Percentiles rank a stretch among this genome's conserved stretches.
These are phyloP conservation scores for Botryotinia globosa DNA, from an alignment of 2,329 filamentous ascomycete species.

Conservation along the genomic window DNA sequence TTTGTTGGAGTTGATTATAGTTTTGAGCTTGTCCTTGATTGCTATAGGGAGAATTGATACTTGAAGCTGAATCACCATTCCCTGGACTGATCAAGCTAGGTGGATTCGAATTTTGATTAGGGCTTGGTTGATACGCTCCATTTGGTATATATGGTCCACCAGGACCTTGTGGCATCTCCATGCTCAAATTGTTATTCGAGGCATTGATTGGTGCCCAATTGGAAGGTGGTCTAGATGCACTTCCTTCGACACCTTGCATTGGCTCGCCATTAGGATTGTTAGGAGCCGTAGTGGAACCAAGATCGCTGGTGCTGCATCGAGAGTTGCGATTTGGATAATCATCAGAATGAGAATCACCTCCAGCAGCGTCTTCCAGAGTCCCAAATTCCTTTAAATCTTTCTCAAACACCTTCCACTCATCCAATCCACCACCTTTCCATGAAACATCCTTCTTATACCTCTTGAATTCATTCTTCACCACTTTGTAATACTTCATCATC, in stretches of 20 bases:
- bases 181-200: conserved; percentile 27
- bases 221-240: conserved; percentile 26
- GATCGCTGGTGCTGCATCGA: conserved; percentile 35
- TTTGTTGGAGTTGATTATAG: conserved; percentile 17
- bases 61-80: conserved; percentile 32
- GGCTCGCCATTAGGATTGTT: conserved; percentile 31
- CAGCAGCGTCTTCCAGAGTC: conserved; percentile 29
- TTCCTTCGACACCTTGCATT: conserved; percentile 36
- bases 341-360: conserved; percentile 31
- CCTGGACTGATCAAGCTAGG: conserved; percentile 32
- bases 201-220: conserved; percentile 36
- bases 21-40: conserved; percentile 18
- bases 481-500: conserved; percentile 53
- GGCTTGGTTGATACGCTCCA: conserved; percentile 28
- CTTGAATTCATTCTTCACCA: conserved; percentile 47
- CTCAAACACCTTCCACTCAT: conserved; percentile 53
- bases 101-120: conserved; percentile 29
- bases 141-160: conserved; percentile 26
- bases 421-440: conserved; percentile 49
- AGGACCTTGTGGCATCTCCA: conserved; percentile 32
- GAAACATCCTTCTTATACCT: conserved; percentile 30
- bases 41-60: conserved; percentile 33
- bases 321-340: conserved; percentile 29
- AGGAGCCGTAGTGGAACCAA: conserved; percentile 21
- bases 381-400: conserved; percentile 54